Percentiles rank a stretch among this genome's conserved stretches.
phyloP scores from a whole-genome alignment of 495 filamentous ascomycete species.

The Aspergillus wentii region DNA sequence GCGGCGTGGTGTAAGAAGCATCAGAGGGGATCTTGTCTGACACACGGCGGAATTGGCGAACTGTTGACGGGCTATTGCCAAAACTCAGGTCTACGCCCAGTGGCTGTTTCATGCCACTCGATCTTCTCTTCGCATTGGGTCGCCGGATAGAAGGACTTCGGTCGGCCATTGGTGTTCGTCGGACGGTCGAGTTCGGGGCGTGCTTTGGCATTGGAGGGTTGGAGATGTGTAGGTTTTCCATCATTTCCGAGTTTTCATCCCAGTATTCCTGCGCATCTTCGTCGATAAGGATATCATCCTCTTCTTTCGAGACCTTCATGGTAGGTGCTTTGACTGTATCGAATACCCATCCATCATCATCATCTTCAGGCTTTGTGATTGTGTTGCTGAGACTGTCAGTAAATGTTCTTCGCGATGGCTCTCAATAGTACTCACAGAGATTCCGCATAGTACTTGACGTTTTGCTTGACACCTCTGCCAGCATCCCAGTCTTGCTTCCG shows the following conservation, averaged over 20 bases:
- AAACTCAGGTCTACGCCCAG: slow-evolving; percentile 81
- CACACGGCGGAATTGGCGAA: slow-evolving; percentile 83
- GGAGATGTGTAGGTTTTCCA: slow-evolving; percentile 37
- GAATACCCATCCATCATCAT: slow-evolving; percentile 94
- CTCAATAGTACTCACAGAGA: slow-evolving; percentile 53
- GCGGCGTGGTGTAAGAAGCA: slow-evolving; percentile 22
- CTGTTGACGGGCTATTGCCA: slow-evolving; percentile 84
- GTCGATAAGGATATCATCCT: slow-evolving; percentile 28
- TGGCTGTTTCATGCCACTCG: slow-evolving; percentile 64
- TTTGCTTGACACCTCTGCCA: slow-evolving; percentile 51
- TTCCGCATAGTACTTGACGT: slow-evolving; percentile 85
- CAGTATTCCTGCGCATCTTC: slow-evolving; percentile 20
- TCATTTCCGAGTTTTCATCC: slow-evolving; percentile 33
- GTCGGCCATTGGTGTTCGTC: slow-evolving; percentile 49
- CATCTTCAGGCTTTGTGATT: slow-evolving; percentile 51
- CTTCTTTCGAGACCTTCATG: slow-evolving; percentile 37
- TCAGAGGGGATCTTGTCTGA: slow-evolving; percentile 57
- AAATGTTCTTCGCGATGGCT: not conserved
- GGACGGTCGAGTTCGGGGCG: slow-evolving; percentile 40
- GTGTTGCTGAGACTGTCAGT: slow-evolving; percentile 46
- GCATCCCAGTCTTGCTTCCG: slow-evolving; percentile 76
- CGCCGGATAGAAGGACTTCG: slow-evolving; percentile 40
- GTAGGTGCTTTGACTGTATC: slow-evolving; percentile 78
- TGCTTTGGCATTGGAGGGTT: slow-evolving; percentile 33
- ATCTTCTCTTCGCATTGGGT: slow-evolving; percentile 41